phyloP scores from a whole-genome alignment of 352 stramenopile genomes.

The Phytophthora cactorum region DNA sequence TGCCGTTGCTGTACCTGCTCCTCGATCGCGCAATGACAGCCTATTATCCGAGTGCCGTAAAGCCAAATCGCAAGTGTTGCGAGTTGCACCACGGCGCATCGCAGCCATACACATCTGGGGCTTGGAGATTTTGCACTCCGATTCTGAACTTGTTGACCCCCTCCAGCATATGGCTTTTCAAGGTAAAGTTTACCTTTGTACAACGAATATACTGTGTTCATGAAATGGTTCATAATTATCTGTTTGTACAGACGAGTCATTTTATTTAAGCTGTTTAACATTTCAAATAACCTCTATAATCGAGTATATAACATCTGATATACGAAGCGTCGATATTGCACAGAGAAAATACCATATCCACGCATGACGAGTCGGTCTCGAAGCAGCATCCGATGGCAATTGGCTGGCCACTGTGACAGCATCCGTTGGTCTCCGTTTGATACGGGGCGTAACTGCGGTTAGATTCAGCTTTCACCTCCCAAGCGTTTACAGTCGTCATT shows the following conservation, averaged over 20 bases:
- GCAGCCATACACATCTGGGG: slow-evolving; percentile 18
- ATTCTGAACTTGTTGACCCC: slow-evolving; percentile 26
- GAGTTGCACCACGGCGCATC: not conserved
- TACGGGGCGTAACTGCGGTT: not conserved
- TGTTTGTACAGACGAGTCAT: not conserved
- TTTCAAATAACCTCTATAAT: not conserved
- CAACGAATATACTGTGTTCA: slow-evolving; percentile 1
- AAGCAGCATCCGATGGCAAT: slow-evolving; percentile 5
- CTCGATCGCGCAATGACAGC: not conserved
- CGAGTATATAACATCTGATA: slow-evolving; percentile 35
- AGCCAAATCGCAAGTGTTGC: slow-evolving; percentile 29
- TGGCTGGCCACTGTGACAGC: slow-evolving; percentile 2
- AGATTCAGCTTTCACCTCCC: not conserved
- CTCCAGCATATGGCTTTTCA: slow-evolving; percentile 21
- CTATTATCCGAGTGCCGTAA: slow-evolving; percentile 4
- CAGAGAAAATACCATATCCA: slow-evolving; percentile 18
- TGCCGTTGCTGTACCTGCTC: slow-evolving; percentile 4
- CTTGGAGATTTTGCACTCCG: slow-evolving; percentile 19
- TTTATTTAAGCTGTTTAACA: too few species aligned
- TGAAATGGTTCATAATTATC: slow-evolving; percentile 3
- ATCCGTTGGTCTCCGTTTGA: not conserved
- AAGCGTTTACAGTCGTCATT: not conserved
- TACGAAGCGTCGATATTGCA: slow-evolving; percentile 3
- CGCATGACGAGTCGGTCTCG: slow-evolving; percentile 3
- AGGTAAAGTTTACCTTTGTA: not conserved